Conservation (phyloP, 352 stramenopile genomes). For the Pythium periplocum region DNA sequence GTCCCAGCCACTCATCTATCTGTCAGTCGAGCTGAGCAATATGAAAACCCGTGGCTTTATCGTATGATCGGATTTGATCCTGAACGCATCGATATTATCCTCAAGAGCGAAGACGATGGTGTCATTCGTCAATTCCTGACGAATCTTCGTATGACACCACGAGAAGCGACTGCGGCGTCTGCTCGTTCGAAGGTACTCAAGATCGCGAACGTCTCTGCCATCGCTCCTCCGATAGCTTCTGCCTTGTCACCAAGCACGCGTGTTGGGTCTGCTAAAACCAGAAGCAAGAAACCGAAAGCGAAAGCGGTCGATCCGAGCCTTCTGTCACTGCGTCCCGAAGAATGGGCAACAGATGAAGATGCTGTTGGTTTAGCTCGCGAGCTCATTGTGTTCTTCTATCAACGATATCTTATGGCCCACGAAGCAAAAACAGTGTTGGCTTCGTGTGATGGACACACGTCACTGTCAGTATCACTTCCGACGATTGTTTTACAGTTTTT, state of each 20-base stretch:
- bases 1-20: no score
- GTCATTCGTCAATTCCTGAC: constrained; percentile 24
- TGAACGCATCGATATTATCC: no score
- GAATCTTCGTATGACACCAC: constrained; percentile 30
- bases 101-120: constrained; percentile 13
- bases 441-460: no score
- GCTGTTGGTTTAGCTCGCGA: constrained; percentile 17
- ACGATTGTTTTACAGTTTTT: constrained; percentile 49
- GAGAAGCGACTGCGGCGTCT: constrained; percentile 20
- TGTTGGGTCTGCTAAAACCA: constrained; percentile 1
- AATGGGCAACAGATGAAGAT: constrained; percentile 7
- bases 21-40: no score
- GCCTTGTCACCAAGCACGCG: background rate
- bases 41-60: background rate
- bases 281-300: constrained; percentile 7
- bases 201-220: constrained; percentile 30
- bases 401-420: constrained; percentile 46
- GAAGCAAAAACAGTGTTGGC: constrained; percentile 18
- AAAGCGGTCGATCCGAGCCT: constrained; percentile 1
- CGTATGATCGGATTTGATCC: background rate
- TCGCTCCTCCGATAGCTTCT: constrained; percentile 3
- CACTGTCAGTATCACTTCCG: constrained; percentile 13
- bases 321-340: background rate
- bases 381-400: constrained; percentile 50
- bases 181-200: constrained; percentile 30